phyloP scores from a whole-genome alignment of 2,329 filamentous ascomycete species.

The Aspergillaceae sp. region DNA sequence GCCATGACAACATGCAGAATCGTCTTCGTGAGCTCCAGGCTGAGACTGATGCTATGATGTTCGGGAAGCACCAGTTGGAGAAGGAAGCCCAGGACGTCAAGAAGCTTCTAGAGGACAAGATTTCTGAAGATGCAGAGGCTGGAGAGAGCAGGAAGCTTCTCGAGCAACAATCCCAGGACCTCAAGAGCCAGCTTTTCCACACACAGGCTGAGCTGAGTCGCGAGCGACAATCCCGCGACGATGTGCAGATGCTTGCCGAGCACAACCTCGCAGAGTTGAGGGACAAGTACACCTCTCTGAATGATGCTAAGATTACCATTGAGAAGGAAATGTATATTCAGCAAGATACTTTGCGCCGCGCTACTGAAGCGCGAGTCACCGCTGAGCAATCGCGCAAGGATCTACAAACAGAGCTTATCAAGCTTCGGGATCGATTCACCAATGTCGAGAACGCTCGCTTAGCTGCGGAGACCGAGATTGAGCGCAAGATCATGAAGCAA shows the following conservation, averaged over 20 bases:
- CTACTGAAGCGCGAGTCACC: conserved; percentile 67
- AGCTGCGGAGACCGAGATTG: conserved; percentile 70
- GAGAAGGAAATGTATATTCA: conserved; percentile 97
- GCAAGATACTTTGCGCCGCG: conserved; percentile 79
- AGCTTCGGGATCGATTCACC: conserved; percentile 71
- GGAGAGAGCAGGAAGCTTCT: conserved; percentile 72
- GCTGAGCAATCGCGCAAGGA: conserved; percentile 86
- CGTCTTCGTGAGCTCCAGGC: conserved; percentile 78
- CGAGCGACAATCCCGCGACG: conserved; percentile 86
- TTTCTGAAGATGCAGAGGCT: conserved; percentile 82
- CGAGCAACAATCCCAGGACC: conserved; percentile 75
- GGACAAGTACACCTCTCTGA: conserved; percentile 75
- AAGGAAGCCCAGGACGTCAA: conserved; percentile 86
- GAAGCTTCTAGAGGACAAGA: conserved; percentile 72
- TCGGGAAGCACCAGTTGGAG: conserved; percentile 74
- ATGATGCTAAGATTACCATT: conserved; percentile 92
- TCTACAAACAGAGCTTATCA: conserved; percentile 74
- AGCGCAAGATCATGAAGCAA: conserved; percentile 66
- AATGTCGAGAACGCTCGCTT: conserved; percentile 78
- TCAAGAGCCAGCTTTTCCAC: conserved; percentile 77
- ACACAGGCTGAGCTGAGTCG: conserved; percentile 82
- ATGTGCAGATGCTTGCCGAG: conserved; percentile 81
- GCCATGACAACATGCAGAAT: conserved; percentile 69
- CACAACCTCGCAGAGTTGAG: conserved; percentile 77
- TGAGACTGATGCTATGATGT: conserved; percentile 76